phyloP scores from a whole-genome alignment of 148 eudicot genomes.

The Polygonum aviculare region DNA sequence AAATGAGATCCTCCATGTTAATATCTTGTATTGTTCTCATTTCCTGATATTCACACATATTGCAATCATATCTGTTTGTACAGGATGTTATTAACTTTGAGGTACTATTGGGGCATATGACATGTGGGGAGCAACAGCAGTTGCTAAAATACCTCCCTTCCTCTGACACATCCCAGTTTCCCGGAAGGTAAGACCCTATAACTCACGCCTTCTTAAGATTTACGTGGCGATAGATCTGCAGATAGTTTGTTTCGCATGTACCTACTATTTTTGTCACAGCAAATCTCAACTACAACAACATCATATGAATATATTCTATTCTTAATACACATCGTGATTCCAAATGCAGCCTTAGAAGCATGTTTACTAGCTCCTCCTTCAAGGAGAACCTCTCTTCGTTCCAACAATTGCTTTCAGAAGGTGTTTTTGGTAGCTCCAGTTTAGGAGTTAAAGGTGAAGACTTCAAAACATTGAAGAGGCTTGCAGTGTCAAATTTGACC shows the following conservation, averaged over 20 bases:
- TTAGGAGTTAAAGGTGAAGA: constrained; percentile 48
- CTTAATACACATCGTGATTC: constrained; percentile 2
- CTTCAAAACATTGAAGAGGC: constrained; percentile 46
- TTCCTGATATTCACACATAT: neutral
- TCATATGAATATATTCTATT: neutral
- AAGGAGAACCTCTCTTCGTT: constrained; percentile 65
- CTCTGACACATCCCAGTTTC: constrained; percentile 38
- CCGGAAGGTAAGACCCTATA: constrained; percentile 46
- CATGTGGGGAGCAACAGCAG: constrained; percentile 59
- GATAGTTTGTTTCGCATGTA: neutral
- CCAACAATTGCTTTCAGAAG: constrained; percentile 75
- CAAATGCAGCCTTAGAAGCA: constrained; percentile 40
- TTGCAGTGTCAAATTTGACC: constrained; percentile 46
- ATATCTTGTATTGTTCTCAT: neutral
- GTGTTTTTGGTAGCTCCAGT: constrained; percentile 53
- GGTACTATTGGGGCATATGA: constrained; percentile 44
- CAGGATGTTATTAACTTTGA: constrained; percentile 74
- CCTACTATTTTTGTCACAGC: neutral
- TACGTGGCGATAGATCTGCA: neutral
- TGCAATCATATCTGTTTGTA: constrained; percentile 13
- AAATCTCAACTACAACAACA: neutral
- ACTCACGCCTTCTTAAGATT: neutral
- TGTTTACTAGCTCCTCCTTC: constrained; percentile 60
- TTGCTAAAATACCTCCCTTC: constrained; percentile 68
- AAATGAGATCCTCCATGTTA: neutral